Evolutionary conservation across 164 flowering plant genomes (phyloP).

Genomic region (Stephania yunnanensis): DNA sequence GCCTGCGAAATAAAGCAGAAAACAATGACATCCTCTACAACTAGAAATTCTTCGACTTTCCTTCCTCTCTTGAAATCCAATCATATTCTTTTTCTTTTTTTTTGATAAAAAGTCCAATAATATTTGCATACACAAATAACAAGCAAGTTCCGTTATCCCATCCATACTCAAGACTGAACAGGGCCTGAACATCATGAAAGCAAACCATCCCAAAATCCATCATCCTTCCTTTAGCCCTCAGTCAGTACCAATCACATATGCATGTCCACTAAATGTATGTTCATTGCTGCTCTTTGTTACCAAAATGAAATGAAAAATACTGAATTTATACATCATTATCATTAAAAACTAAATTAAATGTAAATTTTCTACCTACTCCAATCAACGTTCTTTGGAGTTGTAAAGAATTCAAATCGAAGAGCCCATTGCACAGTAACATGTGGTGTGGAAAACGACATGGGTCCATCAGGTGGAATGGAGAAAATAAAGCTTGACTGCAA

Average conservation of each 20-base stretch:
- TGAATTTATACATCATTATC: background rate
- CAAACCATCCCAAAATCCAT: background rate
- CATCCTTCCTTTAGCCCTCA: background rate
- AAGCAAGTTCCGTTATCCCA: background rate
- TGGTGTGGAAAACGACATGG: constrained; percentile 90
- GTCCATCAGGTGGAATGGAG: constrained; percentile 95
- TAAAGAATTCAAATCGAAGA: constrained; percentile 89
- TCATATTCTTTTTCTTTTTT: no score
- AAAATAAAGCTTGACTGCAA: constrained; percentile 92
- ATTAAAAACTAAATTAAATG: background rate
- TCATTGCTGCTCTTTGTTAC: background rate
- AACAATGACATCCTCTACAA: background rate
- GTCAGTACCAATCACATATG: background rate
- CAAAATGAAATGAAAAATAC: background rate
- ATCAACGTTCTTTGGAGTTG: constrained; percentile 79
- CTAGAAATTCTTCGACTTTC: background rate
- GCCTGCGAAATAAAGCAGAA: background rate
- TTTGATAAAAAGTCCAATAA: background rate
- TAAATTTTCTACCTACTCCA: constrained; percentile 62
- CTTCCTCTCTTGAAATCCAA: no score
- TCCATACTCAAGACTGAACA: background rate
- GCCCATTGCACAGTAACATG: constrained; percentile 87
- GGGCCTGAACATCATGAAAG: background rate
- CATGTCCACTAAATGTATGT: background rate
- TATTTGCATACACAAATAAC: background rate